A percentile compares a stretch with the other conserved stretches of the same genome.
phyloP scores from a whole-genome alignment of 257 asterid species.

The Lavandula angustifolia region DNA sequence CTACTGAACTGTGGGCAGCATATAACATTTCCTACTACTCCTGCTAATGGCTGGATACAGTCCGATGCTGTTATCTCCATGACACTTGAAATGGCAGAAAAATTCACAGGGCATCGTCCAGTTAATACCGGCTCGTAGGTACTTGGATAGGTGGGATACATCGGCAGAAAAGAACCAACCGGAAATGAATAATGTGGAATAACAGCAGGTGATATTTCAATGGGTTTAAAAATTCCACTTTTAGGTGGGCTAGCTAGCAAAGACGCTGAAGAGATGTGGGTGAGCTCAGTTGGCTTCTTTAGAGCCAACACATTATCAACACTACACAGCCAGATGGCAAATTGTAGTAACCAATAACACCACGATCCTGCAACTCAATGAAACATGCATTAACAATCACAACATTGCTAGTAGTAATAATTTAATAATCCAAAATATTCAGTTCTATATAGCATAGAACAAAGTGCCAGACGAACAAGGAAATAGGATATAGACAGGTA shows the following conservation, averaged over 20 bases:
- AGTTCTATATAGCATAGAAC: neutral
- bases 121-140: conserved; percentile 91
- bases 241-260: conserved; percentile 67
- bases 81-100: conserved; percentile 72
- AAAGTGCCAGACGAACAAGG: neutral
- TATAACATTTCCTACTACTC: conserved; percentile 80
- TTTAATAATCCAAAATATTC: neutral
- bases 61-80: conserved; percentile 89
- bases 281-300: conserved; percentile 39
- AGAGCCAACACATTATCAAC: conserved; percentile 52
- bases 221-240: conserved; percentile 75
- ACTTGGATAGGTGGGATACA: conserved; percentile 83
- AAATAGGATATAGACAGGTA: conserved; percentile 3
- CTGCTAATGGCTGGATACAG: conserved; percentile 79
- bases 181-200: conserved; percentile 75
- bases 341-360: conserved; percentile 55
- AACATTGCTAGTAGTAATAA: neutral
- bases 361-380: conserved; percentile 59
- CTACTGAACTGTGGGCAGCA: conserved; percentile 96
- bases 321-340: conserved; percentile 71
- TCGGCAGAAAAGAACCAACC: conserved; percentile 72
- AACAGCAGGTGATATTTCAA: conserved; percentile 85
- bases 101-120: conserved; percentile 92
- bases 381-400: conserved; percentile 8
- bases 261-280: conserved; percentile 48